Base-by-base conservation (phyloP, 768 basidiomycete species). In the Xerocomellus dryophilus region DNA sequence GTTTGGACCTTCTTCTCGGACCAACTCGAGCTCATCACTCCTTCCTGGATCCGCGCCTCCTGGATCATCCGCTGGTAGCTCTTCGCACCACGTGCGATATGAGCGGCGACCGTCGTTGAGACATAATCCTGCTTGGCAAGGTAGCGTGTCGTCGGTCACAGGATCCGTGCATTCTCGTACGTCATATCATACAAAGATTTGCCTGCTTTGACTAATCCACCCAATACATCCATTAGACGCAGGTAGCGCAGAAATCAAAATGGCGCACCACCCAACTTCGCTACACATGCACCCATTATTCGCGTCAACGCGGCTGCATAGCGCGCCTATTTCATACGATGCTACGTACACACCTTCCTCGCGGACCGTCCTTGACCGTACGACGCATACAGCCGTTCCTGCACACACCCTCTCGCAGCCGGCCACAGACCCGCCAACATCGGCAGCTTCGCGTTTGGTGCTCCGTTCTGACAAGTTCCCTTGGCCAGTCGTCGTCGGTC, bases 201-300 rank as follows among this genome's bases (percentile, higher is more conserved):
- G n/a, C 32, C 48, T 31, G 4, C 25, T 43, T 17, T 38, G 27
- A 43, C 52, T 49, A 53, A 56, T 54, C 32, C 46, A 59, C 57
- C n/a, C 1, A 18, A 48, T 10, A 15, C 45, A 34, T 18, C 21
- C 23, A 32, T 5, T 40, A 67, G 66, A 53, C 38, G 40, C 56
- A 25, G 66, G 65, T 47, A 66, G 64, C 41, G 44, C 58, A 47
- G 72, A 70, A 31, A 55, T 18, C 21, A 56, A 64, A 51, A 56
- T 57, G 15, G 60, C 56, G 2, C 62, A 61, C 31, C 54, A 54
- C 21, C 63, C 71, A 59, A 61, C 76, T 61, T 50, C 76, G 38
- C 63, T 82, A 23, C 78, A 82, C 62, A 82, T 86, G 78, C 85
- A 86, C 61, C 85, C 85, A 5, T 69, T 86, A 0, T 75, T 86